These are phyloP conservation scores for Cyclotella sp. DNA, from an alignment of 108 stramenopile species.

Conservation along the genomic window DNA sequence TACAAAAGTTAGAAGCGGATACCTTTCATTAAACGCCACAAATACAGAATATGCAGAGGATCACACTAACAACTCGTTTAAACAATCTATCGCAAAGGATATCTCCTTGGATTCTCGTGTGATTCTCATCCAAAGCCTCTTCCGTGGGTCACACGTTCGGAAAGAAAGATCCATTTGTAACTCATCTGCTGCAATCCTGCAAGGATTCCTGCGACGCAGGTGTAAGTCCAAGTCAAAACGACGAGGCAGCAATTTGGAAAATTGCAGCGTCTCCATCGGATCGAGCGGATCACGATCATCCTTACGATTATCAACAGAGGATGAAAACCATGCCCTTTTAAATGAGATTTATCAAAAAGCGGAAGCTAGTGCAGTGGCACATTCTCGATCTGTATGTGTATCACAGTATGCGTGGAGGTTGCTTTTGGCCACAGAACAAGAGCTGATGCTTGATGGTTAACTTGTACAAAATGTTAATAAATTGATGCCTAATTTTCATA, in stretches of 20 bases:
- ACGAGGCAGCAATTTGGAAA: background rate
- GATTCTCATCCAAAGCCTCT: slow-evolving; percentile 9
- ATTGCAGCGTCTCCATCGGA: background rate
- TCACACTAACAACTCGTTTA: background rate
- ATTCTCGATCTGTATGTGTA: slow-evolving; percentile 9
- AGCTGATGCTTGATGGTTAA: slow-evolving; percentile 3
- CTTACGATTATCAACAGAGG: slow-evolving; percentile 28
- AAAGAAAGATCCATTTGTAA: slow-evolving; percentile 10
- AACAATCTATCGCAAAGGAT: background rate
- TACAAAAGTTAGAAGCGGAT: too few relatives aligned
- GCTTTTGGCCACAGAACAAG: background rate
- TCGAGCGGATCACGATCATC: background rate
- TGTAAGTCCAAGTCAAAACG: background rate
- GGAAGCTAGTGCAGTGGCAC: slow-evolving; percentile 10
- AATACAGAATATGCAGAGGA: too few relatives aligned
- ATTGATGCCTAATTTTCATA: background rate
- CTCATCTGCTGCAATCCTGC: slow-evolving; percentile 4
- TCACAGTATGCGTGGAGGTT: slow-evolving; percentile 1
- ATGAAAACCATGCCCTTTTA: slow-evolving; percentile 30
- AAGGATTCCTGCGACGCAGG: background rate
- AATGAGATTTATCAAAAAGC: slow-evolving; percentile 37
- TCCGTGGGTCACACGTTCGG: slow-evolving; percentile 8
- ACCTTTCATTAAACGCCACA: too few relatives aligned
- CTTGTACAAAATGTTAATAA: background rate
- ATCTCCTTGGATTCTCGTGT: background rate